These are phyloP conservation scores for Sugiyamaella xylanicola DNA, from an alignment of 1,139 yeast species.

Conservation along the genomic window DNA sequence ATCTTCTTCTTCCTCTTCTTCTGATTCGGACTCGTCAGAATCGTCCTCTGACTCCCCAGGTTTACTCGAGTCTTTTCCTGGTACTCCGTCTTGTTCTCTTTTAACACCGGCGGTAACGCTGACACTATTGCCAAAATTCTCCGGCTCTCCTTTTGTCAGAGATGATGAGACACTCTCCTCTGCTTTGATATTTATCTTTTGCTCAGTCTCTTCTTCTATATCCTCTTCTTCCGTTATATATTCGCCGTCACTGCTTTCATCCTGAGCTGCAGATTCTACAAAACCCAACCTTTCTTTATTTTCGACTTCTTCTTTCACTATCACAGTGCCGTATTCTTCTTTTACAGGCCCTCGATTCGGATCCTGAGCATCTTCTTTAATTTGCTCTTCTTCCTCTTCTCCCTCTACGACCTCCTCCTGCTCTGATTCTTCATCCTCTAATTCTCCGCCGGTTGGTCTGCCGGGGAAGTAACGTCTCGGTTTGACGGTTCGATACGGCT, in stretches of 20 bases:
- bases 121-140: too few species aligned
- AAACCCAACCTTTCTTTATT: slow-evolving; percentile 9
- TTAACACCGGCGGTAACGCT: too few species aligned
- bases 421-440: slow-evolving; percentile 25
- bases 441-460: slow-evolving; percentile 24
- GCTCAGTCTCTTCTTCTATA: slow-evolving; percentile 22
- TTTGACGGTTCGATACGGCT: slow-evolving; percentile 9
- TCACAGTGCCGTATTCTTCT: neutral
- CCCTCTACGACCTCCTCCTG: slow-evolving; percentile 26
- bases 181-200: neutral
- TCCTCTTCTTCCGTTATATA: slow-evolving; percentile 22
- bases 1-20: slow-evolving; percentile 18
- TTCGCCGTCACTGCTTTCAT: slow-evolving; percentile 25
- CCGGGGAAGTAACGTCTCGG: slow-evolving; percentile 35
- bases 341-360: neutral
- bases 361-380: neutral
- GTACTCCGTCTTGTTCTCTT: too few species aligned
- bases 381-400: slow-evolving; percentile 22
- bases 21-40: slow-evolving; percentile 10
- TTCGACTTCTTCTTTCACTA: slow-evolving; percentile 9
- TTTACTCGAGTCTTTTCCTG: too few species aligned
- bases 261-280: too few species aligned
- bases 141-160: neutral
- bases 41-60: too few species aligned
- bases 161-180: neutral